phyloP scores from a whole-genome alignment of 176 grass and related monocot species.

The Cocos nucifera region DNA sequence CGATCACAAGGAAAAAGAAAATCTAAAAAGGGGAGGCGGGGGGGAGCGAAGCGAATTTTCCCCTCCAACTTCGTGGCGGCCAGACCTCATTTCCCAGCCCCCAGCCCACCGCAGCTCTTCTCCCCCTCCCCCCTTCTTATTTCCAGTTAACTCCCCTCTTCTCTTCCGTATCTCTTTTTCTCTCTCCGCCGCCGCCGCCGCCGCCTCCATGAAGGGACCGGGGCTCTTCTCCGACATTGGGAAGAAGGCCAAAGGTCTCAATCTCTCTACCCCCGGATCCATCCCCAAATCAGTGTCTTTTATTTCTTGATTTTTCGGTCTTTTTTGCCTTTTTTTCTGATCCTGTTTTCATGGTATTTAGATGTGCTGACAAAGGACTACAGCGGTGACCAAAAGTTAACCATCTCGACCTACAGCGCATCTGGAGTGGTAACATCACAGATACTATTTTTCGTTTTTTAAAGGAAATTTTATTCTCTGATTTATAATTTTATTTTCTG shows the following conservation, averaged over 20 bases:
- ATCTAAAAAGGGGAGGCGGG: no score
- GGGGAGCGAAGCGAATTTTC: no score
- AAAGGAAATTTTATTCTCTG: no score
- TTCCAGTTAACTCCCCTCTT: neutral
- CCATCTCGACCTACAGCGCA: conserved; percentile 53
- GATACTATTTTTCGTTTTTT: neutral
- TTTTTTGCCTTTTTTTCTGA: no score
- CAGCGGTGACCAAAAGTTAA: conserved; percentile 84
- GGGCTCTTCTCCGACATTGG: conserved; percentile 47
- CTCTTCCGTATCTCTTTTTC: neutral
- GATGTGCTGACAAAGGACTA: conserved; percentile 97
- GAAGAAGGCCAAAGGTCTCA: conserved; percentile 36
- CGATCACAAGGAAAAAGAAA: no score
- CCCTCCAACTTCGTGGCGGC: no score
- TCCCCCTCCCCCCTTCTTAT: neutral
- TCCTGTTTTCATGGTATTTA: conserved; percentile 17
- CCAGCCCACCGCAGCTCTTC: no score
- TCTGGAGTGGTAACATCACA: conserved; percentile 78
- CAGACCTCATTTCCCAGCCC: no score
- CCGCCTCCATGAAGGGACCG: conserved; percentile 24
- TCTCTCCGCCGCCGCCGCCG: neutral
- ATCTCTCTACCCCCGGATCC: neutral
- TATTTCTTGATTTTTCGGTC: neutral
- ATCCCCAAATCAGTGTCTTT: conserved; percentile 2
- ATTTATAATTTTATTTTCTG: no score